Percentiles rank a stretch among this genome's conserved stretches.
These are phyloP conservation scores for Solanum peruvianum DNA, from an alignment of 257 asterid species.

Conservation along the genomic window DNA sequence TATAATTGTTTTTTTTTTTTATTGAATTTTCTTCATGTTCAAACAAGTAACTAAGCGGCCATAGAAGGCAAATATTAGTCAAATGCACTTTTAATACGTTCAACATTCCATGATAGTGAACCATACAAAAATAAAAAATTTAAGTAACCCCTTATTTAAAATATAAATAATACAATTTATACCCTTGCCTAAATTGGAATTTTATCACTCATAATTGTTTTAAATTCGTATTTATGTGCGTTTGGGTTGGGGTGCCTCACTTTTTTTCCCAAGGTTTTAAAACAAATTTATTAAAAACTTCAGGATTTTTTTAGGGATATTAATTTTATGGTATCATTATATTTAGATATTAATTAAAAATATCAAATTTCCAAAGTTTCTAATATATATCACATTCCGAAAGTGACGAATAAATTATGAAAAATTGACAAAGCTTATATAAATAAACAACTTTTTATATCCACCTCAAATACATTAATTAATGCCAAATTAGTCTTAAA, in stretches of 20 bases:
- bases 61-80: background rate
- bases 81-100: background rate
- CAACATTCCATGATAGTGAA: background rate
- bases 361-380: background rate
- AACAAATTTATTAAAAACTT: background rate
- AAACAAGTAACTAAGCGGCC: background rate
- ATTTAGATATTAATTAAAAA: background rate
- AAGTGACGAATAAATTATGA: background rate
- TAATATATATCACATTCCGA: background rate
- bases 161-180: background rate
- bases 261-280: background rate
- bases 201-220: background rate
- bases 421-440: background rate
- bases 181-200: background rate
- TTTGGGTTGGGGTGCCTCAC: background rate
- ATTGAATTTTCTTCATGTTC: background rate
- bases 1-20: background rate
- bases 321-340: background rate
- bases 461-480: background rate
- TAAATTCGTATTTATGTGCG: background rate
- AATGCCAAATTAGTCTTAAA: background rate
- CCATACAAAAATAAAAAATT: background rate
- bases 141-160: background rate
- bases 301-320: background rate
- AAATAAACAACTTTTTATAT: background rate